phyloP scores from a whole-genome alignment of 2,329 filamentous ascomycete species.

The Fusarium sp. region DNA sequence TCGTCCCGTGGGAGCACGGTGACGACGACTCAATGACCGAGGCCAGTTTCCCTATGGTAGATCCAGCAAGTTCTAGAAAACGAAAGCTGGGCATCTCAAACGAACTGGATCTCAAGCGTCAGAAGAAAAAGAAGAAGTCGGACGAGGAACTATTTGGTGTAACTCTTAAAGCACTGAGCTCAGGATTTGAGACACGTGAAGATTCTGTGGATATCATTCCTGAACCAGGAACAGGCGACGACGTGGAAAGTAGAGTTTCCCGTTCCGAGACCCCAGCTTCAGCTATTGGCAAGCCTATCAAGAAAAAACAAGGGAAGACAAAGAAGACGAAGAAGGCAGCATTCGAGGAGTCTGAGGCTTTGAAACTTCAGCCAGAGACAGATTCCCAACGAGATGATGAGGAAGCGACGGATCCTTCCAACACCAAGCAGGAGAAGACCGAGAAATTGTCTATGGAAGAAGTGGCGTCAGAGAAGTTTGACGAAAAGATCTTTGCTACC shows the following conservation, averaged over 20 bases:
- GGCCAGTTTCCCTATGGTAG: constrained; percentile 74
- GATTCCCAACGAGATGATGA: constrained; percentile 58
- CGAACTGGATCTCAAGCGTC: constrained; percentile 79
- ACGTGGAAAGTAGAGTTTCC: constrained; percentile 56
- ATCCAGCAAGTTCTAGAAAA: constrained; percentile 71
- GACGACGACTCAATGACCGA: constrained; percentile 79
- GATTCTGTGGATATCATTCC: constrained; percentile 64
- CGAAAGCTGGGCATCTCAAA: constrained; percentile 77
- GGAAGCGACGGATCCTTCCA: constrained; percentile 37
- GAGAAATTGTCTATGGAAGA: constrained; percentile 49
- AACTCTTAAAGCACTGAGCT: constrained; percentile 65
- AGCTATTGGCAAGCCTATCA: constrained; percentile 61
- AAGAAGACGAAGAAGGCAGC: constrained; percentile 85
- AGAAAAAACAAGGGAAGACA: constrained; percentile 67
- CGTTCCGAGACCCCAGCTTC: constrained; percentile 62
- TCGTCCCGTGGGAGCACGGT: constrained; percentile 59
- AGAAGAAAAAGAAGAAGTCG: constrained; percentile 84
- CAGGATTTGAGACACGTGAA: constrained; percentile 60
- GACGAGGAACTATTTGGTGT: constrained; percentile 83
- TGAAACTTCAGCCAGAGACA: constrained; percentile 67
- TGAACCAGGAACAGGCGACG: constrained; percentile 61
- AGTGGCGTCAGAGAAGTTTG: constrained; percentile 56
- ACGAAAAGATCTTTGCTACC: constrained; percentile 64
- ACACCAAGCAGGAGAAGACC: constrained; percentile 26
- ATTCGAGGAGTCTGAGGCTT: constrained; percentile 73